Conservation (phyloP, 768 basidiomycete species). For the Leccinum pellstonianum region DNA sequence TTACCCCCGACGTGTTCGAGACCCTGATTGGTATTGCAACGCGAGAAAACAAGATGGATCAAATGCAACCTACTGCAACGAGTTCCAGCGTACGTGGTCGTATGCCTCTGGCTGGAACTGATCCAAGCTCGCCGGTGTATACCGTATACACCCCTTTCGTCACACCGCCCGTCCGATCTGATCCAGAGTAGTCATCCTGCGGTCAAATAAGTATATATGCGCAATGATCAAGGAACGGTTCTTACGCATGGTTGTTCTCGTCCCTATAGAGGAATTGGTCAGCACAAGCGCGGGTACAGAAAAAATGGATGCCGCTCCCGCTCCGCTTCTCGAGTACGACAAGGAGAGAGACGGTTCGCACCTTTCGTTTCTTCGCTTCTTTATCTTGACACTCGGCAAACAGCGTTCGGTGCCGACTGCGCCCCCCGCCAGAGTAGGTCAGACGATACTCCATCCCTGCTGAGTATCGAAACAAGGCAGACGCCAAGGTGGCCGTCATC, state of each 20-base stretch:
- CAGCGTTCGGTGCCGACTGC: conserved; percentile 56
- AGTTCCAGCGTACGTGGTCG: conserved; percentile 57
- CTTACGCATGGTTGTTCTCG: conserved; percentile 79
- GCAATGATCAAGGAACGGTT: conserved; percentile 29
- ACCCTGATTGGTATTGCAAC: conserved; percentile 38
- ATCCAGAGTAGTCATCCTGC: conserved; percentile 79
- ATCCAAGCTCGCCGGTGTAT: conserved; percentile 59
- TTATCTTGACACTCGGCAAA: neutral
- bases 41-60: conserved; percentile 7
- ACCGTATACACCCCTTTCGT: conserved; percentile 73
- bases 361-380: neutral
- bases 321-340: conserved; percentile 40
- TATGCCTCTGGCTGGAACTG: conserved; percentile 72
- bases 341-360: conserved; percentile 53
- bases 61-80: conserved; percentile 48
- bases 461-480: conserved; percentile 55
- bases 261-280: conserved; percentile 48
- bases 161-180: conserved; percentile 67
- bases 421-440: conserved; percentile 32
- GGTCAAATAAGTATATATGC: conserved; percentile 41
- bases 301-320: conserved; percentile 36
- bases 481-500: conserved; percentile 60
- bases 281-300: conserved; percentile 9
- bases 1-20: conserved; percentile 59
- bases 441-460: conserved; percentile 45